A percentile compares a stretch with the other conserved stretches of the same genome.
These are phyloP conservation scores for Alternaria metachromatica DNA, from an alignment of 2,329 filamentous ascomycete species.

Conservation along the genomic window DNA sequence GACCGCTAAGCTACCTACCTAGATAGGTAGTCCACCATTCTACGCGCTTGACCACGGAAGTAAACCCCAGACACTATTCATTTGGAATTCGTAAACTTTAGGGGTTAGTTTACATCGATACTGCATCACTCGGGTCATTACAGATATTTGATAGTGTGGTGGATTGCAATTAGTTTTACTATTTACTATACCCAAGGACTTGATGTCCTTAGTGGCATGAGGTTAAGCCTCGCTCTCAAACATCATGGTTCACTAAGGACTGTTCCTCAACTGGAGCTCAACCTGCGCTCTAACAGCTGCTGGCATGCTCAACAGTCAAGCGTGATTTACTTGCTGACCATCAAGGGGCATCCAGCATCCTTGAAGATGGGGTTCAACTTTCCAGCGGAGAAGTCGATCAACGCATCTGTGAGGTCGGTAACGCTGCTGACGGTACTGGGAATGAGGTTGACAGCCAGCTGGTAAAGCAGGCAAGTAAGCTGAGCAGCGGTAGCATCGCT, in stretches of 20 bases:
- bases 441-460: constrained; percentile 48
- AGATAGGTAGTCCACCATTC: not conserved
- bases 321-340: not conserved
- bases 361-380: constrained; percentile 33
- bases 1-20: not conserved
- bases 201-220: not conserved
- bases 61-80: not conserved
- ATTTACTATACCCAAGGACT: not conserved
- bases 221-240: not conserved
- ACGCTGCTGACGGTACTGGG: constrained; percentile 35
- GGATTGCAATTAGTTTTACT: not conserved
- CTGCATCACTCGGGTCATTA: no score
- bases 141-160: not conserved
- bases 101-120: not conserved
- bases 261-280: not conserved
- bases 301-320: not conserved
- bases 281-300: not conserved
- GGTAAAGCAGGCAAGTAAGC: constrained; percentile 53
- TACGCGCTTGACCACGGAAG: not conserved
- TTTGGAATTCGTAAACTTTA: not conserved
- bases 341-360: constrained; percentile 51
- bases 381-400: constrained; percentile 22
- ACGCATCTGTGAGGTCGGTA: constrained; percentile 14
- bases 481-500: constrained; percentile 31
- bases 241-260: not conserved